Percentiles rank a stretch among this genome's conserved stretches.
These are phyloP conservation scores for Porcisia deanei DNA, from an alignment of 208 protist species.

Conservation along the genomic window DNA sequence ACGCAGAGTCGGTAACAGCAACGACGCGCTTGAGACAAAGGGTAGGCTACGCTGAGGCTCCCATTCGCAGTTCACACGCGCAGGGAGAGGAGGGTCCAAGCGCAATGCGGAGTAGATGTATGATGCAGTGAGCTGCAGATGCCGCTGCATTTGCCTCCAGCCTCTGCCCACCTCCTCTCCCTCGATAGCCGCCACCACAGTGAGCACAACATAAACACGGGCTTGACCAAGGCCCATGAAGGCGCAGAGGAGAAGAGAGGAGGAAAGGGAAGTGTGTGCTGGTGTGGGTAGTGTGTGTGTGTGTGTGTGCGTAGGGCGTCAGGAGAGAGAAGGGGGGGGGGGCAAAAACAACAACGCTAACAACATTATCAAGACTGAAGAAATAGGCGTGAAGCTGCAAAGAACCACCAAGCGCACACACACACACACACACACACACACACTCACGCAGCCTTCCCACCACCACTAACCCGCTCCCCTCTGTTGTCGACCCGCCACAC, in stretches of 20 bases:
- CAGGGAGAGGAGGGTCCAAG: too few relatives aligned
- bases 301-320: neutral
- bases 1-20: too few relatives aligned
- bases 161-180: too few relatives aligned
- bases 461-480: too few relatives aligned
- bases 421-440: constrained; percentile 4
- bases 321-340: neutral
- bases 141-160: too few relatives aligned
- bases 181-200: neutral
- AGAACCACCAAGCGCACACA: neutral
- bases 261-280: neutral
- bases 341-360: neutral
- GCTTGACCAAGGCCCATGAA: neutral
- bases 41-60: too few relatives aligned
- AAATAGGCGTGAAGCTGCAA: neutral
- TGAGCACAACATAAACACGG: neutral
- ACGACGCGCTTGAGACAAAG: too few relatives aligned
- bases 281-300: neutral
- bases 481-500: too few relatives aligned
- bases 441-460: neutral
- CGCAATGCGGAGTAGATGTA: too few relatives aligned
- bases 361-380: neutral
- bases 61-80: neutral
- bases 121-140: too few relatives aligned
- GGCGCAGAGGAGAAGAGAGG: neutral